Percentiles rank a stretch among this genome's conserved stretches.
Conservation (phyloP, 306 rosid species). For the Senna tora region DNA sequence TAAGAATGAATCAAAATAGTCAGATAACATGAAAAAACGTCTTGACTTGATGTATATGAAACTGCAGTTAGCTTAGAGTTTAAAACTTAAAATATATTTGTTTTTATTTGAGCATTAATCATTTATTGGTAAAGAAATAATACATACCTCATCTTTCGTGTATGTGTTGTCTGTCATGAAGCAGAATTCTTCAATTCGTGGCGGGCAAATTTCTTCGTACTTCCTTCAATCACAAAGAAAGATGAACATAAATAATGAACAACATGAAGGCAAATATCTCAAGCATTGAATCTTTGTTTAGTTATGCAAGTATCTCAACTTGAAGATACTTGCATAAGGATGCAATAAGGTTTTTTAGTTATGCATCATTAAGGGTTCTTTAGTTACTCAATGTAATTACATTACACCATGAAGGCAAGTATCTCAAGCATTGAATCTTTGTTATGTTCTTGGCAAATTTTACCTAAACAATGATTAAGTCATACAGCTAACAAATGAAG, state of each 20-base stretch:
- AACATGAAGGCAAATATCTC: background rate
- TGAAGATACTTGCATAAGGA: too few relatives aligned
- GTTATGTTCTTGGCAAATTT: background rate
- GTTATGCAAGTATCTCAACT: too few relatives aligned
- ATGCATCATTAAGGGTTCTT: too few relatives aligned
- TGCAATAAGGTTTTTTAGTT: too few relatives aligned
- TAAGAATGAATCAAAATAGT: constrained; percentile 10
- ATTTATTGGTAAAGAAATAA: background rate
- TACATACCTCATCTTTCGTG: constrained; percentile 62
- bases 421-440: background rate
- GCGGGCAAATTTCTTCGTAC: constrained; percentile 70
- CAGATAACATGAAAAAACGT: background rate
- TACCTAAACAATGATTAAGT: background rate
- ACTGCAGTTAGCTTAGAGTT: background rate
- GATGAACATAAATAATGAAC: constrained; percentile 4
- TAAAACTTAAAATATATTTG: background rate
- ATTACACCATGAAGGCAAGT: background rate
- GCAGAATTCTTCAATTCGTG: constrained; percentile 64
- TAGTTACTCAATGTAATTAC: background rate
- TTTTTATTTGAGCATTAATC: constrained; percentile 4
- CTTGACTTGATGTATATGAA: background rate
- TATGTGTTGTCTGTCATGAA: constrained; percentile 69
- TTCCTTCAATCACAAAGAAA: constrained; percentile 47
- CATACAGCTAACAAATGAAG: background rate
- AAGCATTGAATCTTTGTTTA: background rate